Evolutionary conservation across 2,329 filamentous ascomycete species (phyloP).

Genomic region (Dothidotthia symphoricarpi): DNA sequence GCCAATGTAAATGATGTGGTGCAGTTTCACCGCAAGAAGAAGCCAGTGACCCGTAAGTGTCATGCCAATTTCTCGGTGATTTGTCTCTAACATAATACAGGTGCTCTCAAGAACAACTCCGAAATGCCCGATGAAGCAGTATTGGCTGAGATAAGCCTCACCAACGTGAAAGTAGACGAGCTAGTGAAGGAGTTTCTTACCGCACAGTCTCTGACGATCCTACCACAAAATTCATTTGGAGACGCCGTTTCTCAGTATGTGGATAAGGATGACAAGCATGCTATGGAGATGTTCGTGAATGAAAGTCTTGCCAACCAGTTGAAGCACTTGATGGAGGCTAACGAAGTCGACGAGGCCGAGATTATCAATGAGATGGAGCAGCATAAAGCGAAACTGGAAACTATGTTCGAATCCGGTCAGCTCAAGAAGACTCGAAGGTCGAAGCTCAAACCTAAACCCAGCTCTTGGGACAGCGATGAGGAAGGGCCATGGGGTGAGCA

Average conservation of each 20-base stretch:
- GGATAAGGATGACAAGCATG: slow-evolving; percentile 90
- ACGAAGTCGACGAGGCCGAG: slow-evolving; percentile 66
- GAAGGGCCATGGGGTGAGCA: slow-evolving; percentile 85
- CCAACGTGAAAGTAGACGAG: slow-evolving; percentile 82
- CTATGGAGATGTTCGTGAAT: slow-evolving; percentile 61
- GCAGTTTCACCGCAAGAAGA: slow-evolving; percentile 88
- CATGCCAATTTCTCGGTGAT: background rate
- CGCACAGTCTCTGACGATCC: slow-evolving; percentile 84
- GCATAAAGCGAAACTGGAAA: slow-evolving; percentile 68
- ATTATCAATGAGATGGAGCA: slow-evolving; percentile 72
- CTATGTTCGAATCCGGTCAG: slow-evolving; percentile 65
- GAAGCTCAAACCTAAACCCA: slow-evolving; percentile 72
- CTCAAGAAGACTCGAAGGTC: slow-evolving; percentile 55
- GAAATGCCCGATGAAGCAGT: slow-evolving; percentile 65
- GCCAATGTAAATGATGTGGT: slow-evolving; percentile 94
- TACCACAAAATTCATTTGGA: slow-evolving; percentile 88
- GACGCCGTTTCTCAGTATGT: slow-evolving; percentile 93
- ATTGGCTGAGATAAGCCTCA: slow-evolving; percentile 61
- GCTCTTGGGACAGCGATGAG: slow-evolving; percentile 83
- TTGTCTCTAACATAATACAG: slow-evolving; percentile 17
- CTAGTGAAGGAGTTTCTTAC: slow-evolving; percentile 84
- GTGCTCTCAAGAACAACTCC: slow-evolving; percentile 50
- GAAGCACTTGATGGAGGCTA: slow-evolving; percentile 49
- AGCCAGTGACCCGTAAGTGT: slow-evolving; percentile 41
- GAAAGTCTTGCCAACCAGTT: slow-evolving; percentile 46